These are phyloP conservation scores for Colletotrichum phormii DNA, from an alignment of 2,329 filamentous ascomycete species.

Conservation along the genomic window DNA sequence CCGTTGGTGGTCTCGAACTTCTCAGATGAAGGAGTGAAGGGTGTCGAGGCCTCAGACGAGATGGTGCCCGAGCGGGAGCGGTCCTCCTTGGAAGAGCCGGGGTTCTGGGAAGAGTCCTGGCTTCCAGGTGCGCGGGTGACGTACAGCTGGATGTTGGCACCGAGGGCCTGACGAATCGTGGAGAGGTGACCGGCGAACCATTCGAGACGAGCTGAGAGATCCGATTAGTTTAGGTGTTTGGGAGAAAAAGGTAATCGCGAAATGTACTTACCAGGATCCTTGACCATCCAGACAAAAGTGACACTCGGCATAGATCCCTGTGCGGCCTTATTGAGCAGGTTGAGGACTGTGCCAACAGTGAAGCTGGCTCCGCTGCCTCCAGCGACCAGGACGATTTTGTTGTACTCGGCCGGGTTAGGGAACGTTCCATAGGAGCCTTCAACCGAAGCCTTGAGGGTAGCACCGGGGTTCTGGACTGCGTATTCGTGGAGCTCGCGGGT, in stretches of 20 bases:
- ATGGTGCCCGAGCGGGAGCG: constrained; percentile 11
- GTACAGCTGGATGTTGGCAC: constrained; percentile 48
- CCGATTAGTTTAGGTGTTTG: constrained; percentile 18
- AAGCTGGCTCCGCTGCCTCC: constrained; percentile 71
- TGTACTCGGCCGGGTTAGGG: constrained; percentile 52
- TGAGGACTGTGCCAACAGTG: constrained; percentile 53
- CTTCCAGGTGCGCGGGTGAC: constrained; percentile 43
- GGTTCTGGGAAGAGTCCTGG: background rate
- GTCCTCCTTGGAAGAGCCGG: background rate
- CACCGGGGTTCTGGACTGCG: constrained; percentile 56
- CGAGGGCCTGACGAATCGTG: constrained; percentile 44
- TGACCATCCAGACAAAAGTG: constrained; percentile 55
- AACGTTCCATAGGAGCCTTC: constrained; percentile 67
- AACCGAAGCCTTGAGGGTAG: constrained; percentile 56
- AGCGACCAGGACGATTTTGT: constrained; percentile 41
- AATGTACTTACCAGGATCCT: constrained; percentile 47
- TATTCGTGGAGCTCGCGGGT: constrained; percentile 61
- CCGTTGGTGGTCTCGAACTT: constrained; percentile 20
- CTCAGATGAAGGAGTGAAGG: constrained; percentile 7
- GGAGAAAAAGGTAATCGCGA: background rate
- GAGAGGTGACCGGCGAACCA: constrained; percentile 53
- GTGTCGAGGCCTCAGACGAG: constrained; percentile 21
- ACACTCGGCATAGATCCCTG: constrained; percentile 42
- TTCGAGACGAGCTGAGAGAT: constrained; percentile 45
- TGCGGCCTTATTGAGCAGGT: constrained; percentile 46